phyloP scores from a whole-genome alignment of 1,284 basidiomycete genomes.

The Termitomyces sp. region DNA sequence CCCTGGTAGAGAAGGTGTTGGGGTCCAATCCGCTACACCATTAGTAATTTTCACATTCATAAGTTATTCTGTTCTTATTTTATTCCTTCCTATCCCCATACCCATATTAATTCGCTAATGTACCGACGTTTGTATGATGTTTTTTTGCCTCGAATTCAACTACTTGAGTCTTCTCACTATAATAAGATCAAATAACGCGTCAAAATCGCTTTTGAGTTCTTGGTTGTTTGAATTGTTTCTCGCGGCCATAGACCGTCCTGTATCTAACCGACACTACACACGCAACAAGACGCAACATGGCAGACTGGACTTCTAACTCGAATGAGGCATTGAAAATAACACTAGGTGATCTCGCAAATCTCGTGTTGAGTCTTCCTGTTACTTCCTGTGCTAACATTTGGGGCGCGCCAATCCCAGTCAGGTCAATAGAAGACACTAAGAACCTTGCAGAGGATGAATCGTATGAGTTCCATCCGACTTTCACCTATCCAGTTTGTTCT shows the following conservation, averaged over 20 bases:
- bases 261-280: background rate
- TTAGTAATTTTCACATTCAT: background rate
- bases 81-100: background rate
- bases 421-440: constrained; percentile 58
- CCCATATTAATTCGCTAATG: background rate
- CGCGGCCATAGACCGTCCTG: background rate
- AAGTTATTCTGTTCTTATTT: background rate
- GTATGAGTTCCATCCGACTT: constrained; percentile 74
- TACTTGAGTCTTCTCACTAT: background rate
- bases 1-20: constrained; percentile 28
- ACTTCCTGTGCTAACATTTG: background rate
- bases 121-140: too few species aligned
- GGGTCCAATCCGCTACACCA: constrained; percentile 7
- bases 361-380: background rate
- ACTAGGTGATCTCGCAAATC: constrained; percentile 48
- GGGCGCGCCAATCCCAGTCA: constrained; percentile 38
- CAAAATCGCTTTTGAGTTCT: too few species aligned
- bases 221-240: background rate
- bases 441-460: constrained; percentile 54
- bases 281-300: constrained; percentile 32
- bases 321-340: constrained; percentile 72
- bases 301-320: constrained; percentile 71
- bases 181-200: constrained; percentile 22
- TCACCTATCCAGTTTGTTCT: constrained; percentile 78
- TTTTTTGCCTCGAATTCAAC: too few species aligned